Percentiles rank a stretch among this genome's conserved stretches.
These are phyloP conservation scores for Cymbidium sinense DNA, from an alignment of 106 monocot genomes.

Conservation along the genomic window DNA sequence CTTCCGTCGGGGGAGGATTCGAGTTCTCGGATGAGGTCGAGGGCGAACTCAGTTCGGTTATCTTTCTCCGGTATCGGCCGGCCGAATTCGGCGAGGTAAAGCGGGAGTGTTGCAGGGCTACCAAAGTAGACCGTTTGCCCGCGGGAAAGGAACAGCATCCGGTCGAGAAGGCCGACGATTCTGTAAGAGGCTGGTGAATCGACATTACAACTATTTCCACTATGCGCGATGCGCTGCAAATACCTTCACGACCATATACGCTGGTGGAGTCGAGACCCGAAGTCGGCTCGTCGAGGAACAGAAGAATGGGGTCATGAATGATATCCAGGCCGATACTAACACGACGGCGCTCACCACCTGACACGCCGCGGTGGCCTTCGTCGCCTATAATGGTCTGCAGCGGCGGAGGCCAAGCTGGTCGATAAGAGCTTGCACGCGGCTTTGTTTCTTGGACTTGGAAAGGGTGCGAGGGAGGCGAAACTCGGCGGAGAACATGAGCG, in stretches of 20 bases:
- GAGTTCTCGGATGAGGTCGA: constrained; percentile 74
- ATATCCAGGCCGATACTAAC: constrained; percentile 92
- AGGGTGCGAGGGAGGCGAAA: constrained; percentile 72
- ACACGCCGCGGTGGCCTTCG: constrained; percentile 78
- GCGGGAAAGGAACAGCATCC: constrained; percentile 68
- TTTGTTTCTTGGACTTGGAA: constrained; percentile 45
- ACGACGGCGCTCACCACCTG: constrained; percentile 72
- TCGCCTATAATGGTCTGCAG: constrained; percentile 69
- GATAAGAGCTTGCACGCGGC: constrained; percentile 53
- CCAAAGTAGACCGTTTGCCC: constrained; percentile 67
- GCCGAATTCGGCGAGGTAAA: constrained; percentile 73
- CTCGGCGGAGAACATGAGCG: constrained; percentile 74
- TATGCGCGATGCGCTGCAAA: constrained; percentile 78
- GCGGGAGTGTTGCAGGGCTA: constrained; percentile 40
- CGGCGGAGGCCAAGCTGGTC: constrained; percentile 63
- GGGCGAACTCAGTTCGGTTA: constrained; percentile 76
- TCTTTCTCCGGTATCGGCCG: constrained; percentile 78
- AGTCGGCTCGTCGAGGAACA: constrained; percentile 95
- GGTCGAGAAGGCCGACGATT: constrained; percentile 68
- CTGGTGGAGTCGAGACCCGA: constrained; percentile 93
- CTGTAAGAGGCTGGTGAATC: constrained; percentile 90
- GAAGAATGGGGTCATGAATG: constrained; percentile 86
- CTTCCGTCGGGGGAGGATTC: constrained; percentile 19
- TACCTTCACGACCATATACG: constrained; percentile 90
- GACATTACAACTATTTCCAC: constrained; percentile 86